phyloP scores from a whole-genome alignment of 805 yeast genomes.

The Kuraishia floccosa region DNA sequence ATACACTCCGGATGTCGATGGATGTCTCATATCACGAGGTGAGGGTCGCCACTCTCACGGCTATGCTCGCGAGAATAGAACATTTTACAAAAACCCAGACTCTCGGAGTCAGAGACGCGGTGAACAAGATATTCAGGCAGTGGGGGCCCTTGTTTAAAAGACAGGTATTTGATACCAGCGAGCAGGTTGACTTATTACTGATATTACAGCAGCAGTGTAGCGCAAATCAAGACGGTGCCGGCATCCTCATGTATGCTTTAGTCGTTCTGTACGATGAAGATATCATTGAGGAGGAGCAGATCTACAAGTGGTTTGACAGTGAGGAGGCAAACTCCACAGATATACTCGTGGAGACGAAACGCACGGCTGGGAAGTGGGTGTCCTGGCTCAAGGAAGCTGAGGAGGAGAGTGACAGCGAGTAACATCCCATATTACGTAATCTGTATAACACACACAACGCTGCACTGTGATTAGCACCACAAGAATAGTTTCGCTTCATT shows the following conservation, averaged over 20 bases:
- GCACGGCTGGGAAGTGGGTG: slow-evolving; percentile 59
- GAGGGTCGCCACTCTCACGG: slow-evolving; percentile 65
- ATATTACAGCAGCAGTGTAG: slow-evolving; percentile 35
- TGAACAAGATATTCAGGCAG: slow-evolving; percentile 57
- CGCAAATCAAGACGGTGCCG: slow-evolving; percentile 26
- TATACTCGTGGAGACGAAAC: slow-evolving; percentile 31
- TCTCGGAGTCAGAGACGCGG: slow-evolving; percentile 65
- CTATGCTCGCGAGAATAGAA: slow-evolving; percentile 57
- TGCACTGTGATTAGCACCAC: neutral
- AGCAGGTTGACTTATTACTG: slow-evolving; percentile 61
- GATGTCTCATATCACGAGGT: slow-evolving; percentile 93
- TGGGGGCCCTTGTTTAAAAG: slow-evolving; percentile 81
- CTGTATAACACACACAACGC: neutral
- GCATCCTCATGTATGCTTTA: slow-evolving; percentile 40
- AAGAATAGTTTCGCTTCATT: neutral
- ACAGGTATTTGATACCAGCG: slow-evolving; percentile 74
- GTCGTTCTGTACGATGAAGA: slow-evolving; percentile 71
- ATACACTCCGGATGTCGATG: slow-evolving; percentile 95
- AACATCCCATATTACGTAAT: too few species aligned
- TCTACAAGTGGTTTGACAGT: slow-evolving; percentile 73
- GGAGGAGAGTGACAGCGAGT: slow-evolving; percentile 38
- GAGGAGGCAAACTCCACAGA: slow-evolving; percentile 27
- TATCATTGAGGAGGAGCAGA: slow-evolving; percentile 69
- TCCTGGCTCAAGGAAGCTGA: slow-evolving; percentile 82
- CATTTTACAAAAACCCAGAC: slow-evolving; percentile 74